Evolutionary conservation across 805 yeast genomes (phyloP), one percentile per base, ranked within the genome.

Genomic region (Suhomyces kilbournensis): DNA sequence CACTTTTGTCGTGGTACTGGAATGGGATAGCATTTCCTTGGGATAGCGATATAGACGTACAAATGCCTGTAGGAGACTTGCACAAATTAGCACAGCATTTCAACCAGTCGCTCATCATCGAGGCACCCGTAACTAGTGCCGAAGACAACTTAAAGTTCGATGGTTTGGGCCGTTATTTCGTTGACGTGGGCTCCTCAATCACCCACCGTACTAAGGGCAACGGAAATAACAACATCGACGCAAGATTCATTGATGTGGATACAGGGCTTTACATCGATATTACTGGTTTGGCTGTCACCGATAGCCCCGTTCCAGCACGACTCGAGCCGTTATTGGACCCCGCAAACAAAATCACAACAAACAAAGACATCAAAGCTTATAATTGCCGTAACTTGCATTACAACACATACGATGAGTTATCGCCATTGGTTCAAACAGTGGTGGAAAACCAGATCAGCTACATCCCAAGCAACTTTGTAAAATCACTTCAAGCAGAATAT

Each of bases 201-300:
- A 56, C 66, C 23, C 56, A 58, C 42, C 48, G 68, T 19, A 66
- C 63, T 0, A 75, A 76, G 49, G 89, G 84, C 1, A 84, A 81
- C 59, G 88, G 86, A 0, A 45, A 38, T 39, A 52, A 58, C 46
- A 57, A 60, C 38, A 59, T 61, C 8, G 55, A 56, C 38, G 68
- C 67, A 5, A 49, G 69, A 5, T 64, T 63, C 53, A 65, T 65
- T 20, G 69, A 65, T 46, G 43, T 64, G 17, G 68, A 65, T 44
- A 54, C 66, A 5, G 69, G 69, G 3, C 52, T 63, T 46, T 65
- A 64, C 53, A 61, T 65, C 22, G 69, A 65, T 47, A 65, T 65
- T 51, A 65, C 69, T 10, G 69, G 59, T 17, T 56, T 66, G 58
- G 74, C 78, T 1, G 53, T 71, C 6, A 57, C 72, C 10, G 58